phyloP scores from a whole-genome alignment of 208 protist species.

The Crithidia sp. region DNA sequence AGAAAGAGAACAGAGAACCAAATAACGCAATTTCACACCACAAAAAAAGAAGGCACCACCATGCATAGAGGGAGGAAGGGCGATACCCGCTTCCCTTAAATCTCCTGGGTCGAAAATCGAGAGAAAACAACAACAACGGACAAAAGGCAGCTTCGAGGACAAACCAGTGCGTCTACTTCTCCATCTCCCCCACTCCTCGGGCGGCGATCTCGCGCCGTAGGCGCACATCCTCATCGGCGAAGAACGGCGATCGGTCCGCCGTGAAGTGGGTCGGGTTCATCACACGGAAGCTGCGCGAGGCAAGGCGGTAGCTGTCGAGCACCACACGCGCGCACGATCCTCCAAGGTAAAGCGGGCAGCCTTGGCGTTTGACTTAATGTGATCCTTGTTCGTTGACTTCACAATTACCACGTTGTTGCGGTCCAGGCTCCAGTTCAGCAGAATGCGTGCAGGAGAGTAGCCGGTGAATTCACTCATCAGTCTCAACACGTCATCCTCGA shows the following conservation, averaged over 20 bases:
- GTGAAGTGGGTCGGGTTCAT: constrained; percentile 80
- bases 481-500: constrained; percentile 48
- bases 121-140: too few relatives aligned
- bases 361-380: constrained; percentile 89
- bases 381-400: constrained; percentile 73
- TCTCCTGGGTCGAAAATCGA: too few relatives aligned
- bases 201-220: constrained; percentile 11
- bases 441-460: constrained; percentile 63
- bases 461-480: constrained; percentile 66
- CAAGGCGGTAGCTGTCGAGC: constrained; percentile 60
- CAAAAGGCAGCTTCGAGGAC: not conserved
- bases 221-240: constrained; percentile 36
- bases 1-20: not conserved
- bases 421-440: constrained; percentile 86
- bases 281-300: constrained; percentile 53
- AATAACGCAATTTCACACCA: too few relatives aligned
- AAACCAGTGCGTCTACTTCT: not conserved
- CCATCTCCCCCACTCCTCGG: not conserved
- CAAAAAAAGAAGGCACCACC: too few relatives aligned
- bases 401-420: constrained; percentile 85
- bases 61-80: too few relatives aligned
- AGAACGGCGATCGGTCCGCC: constrained; percentile 62
- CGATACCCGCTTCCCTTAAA: too few relatives aligned
- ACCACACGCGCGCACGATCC: constrained; percentile 60
- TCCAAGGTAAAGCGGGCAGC: constrained; percentile 68